Evolutionary conservation across 768 basidiomycete species (phyloP).

Genomic region (Suillus subluteus): DNA sequence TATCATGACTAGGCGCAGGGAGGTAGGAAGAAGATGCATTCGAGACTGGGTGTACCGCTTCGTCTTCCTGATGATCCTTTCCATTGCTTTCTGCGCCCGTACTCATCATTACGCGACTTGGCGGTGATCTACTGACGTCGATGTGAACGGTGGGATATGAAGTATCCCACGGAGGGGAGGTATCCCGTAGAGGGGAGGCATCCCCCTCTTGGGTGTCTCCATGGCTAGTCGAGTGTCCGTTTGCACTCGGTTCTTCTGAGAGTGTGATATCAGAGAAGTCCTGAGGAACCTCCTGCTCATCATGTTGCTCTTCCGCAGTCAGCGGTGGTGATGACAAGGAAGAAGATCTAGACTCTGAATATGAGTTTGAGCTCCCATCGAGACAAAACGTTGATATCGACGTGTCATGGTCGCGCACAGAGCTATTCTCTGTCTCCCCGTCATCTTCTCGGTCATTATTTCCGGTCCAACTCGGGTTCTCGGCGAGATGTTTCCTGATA

Average conservation of each 20-base stretch:
- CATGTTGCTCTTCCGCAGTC: not conserved
- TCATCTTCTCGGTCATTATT: slow-evolving; percentile 34
- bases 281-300: slow-evolving; percentile 17
- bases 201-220: slow-evolving; percentile 12
- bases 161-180: slow-evolving; percentile 17
- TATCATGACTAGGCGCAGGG: slow-evolving; percentile 16
- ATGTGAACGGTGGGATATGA: slow-evolving; percentile 49
- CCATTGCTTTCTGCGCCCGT: slow-evolving; percentile 3
- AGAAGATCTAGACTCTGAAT: slow-evolving; percentile 24
- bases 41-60: not conserved
- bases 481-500: slow-evolving; percentile 66
- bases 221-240: not conserved
- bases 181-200: slow-evolving; percentile 7
- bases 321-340: slow-evolving; percentile 24
- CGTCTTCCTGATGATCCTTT: not conserved
- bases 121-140: slow-evolving; percentile 42
- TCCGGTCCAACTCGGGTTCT: slow-evolving; percentile 43
- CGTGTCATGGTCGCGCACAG: slow-evolving; percentile 39
- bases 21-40: slow-evolving; percentile 1
- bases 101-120: slow-evolving; percentile 32
- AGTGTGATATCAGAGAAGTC: slow-evolving; percentile 30
- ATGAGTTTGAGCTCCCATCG: slow-evolving; percentile 36
- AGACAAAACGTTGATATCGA: slow-evolving; percentile 67
- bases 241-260: slow-evolving; percentile 20
- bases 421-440: slow-evolving; percentile 36